Evolutionary conservation across 1,284 basidiomycete species (phyloP).

Genomic region (Pseudozyma pruni): DNA sequence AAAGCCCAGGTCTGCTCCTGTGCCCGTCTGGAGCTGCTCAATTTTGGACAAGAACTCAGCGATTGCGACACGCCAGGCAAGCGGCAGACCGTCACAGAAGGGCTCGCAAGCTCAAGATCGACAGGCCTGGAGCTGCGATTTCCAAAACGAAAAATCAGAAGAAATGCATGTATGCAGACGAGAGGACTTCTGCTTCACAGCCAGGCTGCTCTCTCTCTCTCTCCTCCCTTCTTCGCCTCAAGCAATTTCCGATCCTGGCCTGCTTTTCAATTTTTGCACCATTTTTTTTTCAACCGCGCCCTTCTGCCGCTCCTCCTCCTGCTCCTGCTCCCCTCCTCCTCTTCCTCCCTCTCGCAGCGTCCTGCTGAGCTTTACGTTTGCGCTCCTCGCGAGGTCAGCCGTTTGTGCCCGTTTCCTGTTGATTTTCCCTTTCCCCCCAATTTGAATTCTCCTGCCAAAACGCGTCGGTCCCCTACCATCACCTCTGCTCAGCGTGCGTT

Average conservation of each 20-base stretch:
- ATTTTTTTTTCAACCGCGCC: neutral
- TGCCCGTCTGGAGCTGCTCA: too few relatives aligned
- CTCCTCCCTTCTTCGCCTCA: conserved; percentile 1
- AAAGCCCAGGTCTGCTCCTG: too few relatives aligned
- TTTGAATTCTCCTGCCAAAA: conserved; percentile 50
- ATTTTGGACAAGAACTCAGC: too few relatives aligned
- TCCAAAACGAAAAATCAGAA: neutral
- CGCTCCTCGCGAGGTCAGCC: conserved; percentile 9
- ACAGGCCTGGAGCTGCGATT: too few relatives aligned
- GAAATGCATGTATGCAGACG: neutral
- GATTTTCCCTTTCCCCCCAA: conserved; percentile 21
- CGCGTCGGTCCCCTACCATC: conserved; percentile 41
- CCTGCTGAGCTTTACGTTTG: neutral
- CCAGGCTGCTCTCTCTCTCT: too few relatives aligned
- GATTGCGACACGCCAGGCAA: conserved; percentile 8
- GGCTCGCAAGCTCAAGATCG: too few relatives aligned
- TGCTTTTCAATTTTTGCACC: conserved; percentile 16
- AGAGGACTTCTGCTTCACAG: too few relatives aligned
- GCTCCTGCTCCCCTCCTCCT: neutral
- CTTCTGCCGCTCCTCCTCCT: neutral
- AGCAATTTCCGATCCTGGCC: conserved; percentile 24
- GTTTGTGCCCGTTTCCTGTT: conserved; percentile 7
- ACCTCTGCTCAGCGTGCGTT: conserved; percentile 19
- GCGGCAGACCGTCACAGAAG: too few relatives aligned
- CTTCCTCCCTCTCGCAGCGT: conserved; percentile 10